Conservation (phyloP, 1,284 basidiomycete species). For the Coniferiporia weirii region DNA sequence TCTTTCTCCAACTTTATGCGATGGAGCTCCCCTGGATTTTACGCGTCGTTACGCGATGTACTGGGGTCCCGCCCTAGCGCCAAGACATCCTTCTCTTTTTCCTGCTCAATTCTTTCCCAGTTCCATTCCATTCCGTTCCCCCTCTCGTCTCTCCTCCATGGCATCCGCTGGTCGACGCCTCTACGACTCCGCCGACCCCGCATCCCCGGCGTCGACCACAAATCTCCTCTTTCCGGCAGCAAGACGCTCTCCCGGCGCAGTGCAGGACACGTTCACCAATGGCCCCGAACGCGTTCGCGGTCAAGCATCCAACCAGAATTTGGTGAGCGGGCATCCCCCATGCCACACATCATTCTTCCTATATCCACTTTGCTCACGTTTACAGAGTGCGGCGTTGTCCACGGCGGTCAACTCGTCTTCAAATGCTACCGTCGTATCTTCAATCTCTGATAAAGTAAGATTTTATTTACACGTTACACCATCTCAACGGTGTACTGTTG, state of each 20-base stretch:
- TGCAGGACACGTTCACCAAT: slow-evolving; percentile 43
- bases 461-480: slow-evolving; percentile 37
- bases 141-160: slow-evolving; percentile 3
- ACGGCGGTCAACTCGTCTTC: slow-evolving; percentile 25
- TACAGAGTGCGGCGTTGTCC: slow-evolving; percentile 44
- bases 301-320: slow-evolving; percentile 32
- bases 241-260: slow-evolving; percentile 23
- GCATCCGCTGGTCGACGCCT: slow-evolving; percentile 8
- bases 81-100: too few relatives aligned
- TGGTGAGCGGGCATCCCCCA: slow-evolving; percentile 31
- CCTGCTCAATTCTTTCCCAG: too few relatives aligned
- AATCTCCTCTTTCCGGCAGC: slow-evolving; percentile 33
- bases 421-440: slow-evolving; percentile 24
- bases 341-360: slow-evolving; percentile 13
- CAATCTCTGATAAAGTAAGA: slow-evolving; percentile 36
- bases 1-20: too few relatives aligned
- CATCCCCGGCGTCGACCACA: slow-evolving; percentile 10
- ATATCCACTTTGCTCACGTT: slow-evolving; percentile 13
- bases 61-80: too few relatives aligned
- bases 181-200: slow-evolving; percentile 10
- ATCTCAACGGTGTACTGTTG: background rate
- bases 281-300: slow-evolving; percentile 34
- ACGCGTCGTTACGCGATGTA: too few relatives aligned
- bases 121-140: too few relatives aligned
- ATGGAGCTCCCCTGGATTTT: too few relatives aligned